These are phyloP conservation scores for Cutaneotrichosporon sp. DNA, from an alignment of 1,284 basidiomycete species.

Conservation along the genomic window DNA sequence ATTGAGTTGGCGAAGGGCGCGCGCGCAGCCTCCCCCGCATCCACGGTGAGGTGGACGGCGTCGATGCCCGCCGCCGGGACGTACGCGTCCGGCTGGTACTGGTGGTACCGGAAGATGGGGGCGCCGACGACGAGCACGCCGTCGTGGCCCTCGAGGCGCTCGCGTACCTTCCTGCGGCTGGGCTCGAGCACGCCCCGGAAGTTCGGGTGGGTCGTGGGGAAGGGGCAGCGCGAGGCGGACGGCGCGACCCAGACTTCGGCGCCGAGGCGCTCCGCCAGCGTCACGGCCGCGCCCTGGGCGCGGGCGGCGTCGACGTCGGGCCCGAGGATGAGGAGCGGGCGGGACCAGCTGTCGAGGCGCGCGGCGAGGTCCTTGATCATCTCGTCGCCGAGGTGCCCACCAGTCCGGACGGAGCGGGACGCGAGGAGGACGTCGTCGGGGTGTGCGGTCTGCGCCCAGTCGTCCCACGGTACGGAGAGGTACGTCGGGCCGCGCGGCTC, in stretches of 20 bases:
- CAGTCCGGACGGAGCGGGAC: neutral
- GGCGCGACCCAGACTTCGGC: constrained; percentile 17
- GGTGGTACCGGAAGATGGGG: constrained; percentile 16
- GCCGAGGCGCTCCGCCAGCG: constrained; percentile 11
- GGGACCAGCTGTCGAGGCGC: neutral
- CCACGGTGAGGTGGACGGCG: constrained; percentile 13
- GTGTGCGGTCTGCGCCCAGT: constrained; percentile 6
- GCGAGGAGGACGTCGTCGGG: constrained; percentile 9
- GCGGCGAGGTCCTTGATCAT: neutral
- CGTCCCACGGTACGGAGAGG: constrained; percentile 16
- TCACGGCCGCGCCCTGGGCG: constrained; percentile 3
- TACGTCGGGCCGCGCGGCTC: constrained; percentile 12
- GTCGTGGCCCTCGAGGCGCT: constrained; percentile 11
- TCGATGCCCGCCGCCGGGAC: neutral
- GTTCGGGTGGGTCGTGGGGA: constrained; percentile 11
- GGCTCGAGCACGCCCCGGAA: constrained; percentile 17
- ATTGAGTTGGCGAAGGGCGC: constrained; percentile 14
- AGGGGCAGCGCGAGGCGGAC: constrained; percentile 15
- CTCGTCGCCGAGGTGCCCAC: neutral
- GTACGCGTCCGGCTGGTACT: constrained; percentile 15
- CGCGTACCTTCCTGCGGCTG: constrained; percentile 6
- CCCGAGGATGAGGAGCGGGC: constrained; percentile 13
- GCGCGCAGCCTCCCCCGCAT: constrained; percentile 11
- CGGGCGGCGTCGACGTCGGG: constrained; percentile 14
- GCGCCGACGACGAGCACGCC: constrained; percentile 17